Evolutionary conservation across 1,139 yeast species (phyloP), one percentile per base, ranked within the genome.

Genomic region (Blastobotrys arbuscula): DNA sequence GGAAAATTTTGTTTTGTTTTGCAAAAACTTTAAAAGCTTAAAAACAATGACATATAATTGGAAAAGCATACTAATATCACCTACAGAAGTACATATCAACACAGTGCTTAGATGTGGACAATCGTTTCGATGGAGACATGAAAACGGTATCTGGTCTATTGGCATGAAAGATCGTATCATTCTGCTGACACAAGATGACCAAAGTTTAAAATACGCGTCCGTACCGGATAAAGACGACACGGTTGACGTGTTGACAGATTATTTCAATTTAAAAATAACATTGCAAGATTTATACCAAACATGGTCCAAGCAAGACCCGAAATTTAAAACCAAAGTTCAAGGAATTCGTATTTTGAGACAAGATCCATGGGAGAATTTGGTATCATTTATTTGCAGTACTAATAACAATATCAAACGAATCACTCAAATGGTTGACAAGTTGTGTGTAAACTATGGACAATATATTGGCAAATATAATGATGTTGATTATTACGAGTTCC

Each of bases 321-420:
- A 75, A 44, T 77, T 78, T 64, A 59, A 65, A 50, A 60, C 65
- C 2, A 66, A 67, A 23, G 79, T 81, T 50, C 71, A 72, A 2
- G 98, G 98, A 0, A 82, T 90, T 24, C 70, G 97, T 36, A 86
- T 89, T 51, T 74, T 90, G 28, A 74, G 90, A 45, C 97, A 92
- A 65, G 96, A 90, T 55, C 98, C 98, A 0, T 92, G 97, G 97
- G 98, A 94, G 60, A 88, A 94, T 39, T 71, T 88, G 42, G 69
- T 92, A 19, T 84, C 94, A 2, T 92, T 92, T 58, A 94, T 92
- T 20, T 92, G 98, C 66, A 87, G 96, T 3, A 83, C 96, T n/a
- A 92, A 92, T 65, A 92, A 92, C 67, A 94, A 92, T 61, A 95
- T 92, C 50, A 87, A 90, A 62, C 74, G 99, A 39, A 94, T 94